phyloP scores from a whole-genome alignment of 768 basidiomycete genomes.

The Amanita pallidorosea region DNA sequence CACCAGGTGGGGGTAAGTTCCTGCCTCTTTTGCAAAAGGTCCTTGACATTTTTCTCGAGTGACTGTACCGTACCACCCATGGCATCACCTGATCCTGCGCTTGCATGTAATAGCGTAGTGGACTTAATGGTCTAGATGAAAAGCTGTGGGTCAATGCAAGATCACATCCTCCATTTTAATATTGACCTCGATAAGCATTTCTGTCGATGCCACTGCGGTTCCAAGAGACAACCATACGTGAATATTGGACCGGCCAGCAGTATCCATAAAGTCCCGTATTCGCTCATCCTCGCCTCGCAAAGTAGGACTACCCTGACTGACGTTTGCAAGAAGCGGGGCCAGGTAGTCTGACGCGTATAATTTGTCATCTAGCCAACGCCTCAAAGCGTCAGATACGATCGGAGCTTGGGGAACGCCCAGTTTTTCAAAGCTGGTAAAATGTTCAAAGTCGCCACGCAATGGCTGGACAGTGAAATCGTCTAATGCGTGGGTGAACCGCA shows the following conservation, averaged over 20 bases:
- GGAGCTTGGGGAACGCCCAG: background rate
- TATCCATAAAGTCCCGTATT: slow-evolving; percentile 2
- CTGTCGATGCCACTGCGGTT: background rate
- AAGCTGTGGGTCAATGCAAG: background rate
- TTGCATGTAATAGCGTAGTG: background rate
- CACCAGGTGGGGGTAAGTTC: slow-evolving; percentile 18
- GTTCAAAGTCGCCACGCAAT: background rate
- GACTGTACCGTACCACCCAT: slow-evolving; percentile 11
- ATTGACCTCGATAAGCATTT: slow-evolving; percentile 2
- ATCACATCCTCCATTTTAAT: background rate
- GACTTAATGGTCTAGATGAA: slow-evolving; percentile 2
- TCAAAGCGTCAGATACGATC: background rate
- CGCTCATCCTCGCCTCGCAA: background rate
- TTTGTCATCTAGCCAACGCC: slow-evolving; percentile 1
- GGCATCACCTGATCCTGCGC: background rate
- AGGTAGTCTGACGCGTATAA: background rate
- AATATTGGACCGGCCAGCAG: background rate
- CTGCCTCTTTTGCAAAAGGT: slow-evolving; percentile 12
- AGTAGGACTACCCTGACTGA: slow-evolving; percentile 1
- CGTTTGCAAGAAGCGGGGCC: background rate
- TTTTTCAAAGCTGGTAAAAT: background rate
- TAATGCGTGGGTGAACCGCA: slow-evolving; percentile 2
- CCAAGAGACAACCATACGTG: background rate
- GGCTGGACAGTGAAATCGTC: slow-evolving; percentile 2
- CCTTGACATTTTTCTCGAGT: slow-evolving; percentile 8